Base-by-base conservation (phyloP, 1,139 yeast genomes). In the Sugiyamaella japonica region DNA sequence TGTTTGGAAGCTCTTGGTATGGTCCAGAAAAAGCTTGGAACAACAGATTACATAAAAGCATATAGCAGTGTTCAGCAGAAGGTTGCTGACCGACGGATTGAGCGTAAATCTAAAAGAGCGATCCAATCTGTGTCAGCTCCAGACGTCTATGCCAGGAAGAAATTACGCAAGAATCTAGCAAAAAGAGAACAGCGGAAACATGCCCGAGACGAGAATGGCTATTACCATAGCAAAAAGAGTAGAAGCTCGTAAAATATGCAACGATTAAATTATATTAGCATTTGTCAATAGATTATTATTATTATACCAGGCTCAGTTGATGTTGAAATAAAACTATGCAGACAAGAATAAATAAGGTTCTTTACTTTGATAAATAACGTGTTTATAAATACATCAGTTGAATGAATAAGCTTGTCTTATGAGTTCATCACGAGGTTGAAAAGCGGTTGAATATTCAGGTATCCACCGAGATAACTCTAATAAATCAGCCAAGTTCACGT, bases 81-180 rank as follows among this genome's bases (percentile, higher is more conserved):
- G 13, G 85, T 91, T 17, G 73, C 73, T 42, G 75, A 76, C 31
- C 79, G 89, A 69, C 81, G 98, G 65, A 79, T 79, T 58, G 95
- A 89, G 50, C 82, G 98, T 71, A 84, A 77, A 66, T 80, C 87
- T 0, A 85, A 84, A 66, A 78, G 91, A 56, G 86, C 96, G 0
- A 85, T 87, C 59, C 73, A 89, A 69, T 89, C 91, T 1, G 78
- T 91, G 3, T 79, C 79, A 12, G 87, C 88, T 4, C 99, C 99
- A 0, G 96, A 86, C 17, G 72, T 81, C 43, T 85, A 89, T 23
- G 95, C 97, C 3, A 80, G 79, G 64, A 81, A 87, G 69, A 89
- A 87, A 72, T 68, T 88, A 63, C 85, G 78, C 71, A 88, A 87
- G 69, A 96, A 90, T 72, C 81, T 78, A 50, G 80, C 85, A 63